A percentile compares a stretch with the other conserved stretches of the same genome.
phyloP scores from a whole-genome alignment of 148 eudicot species.

The Tetragonia tetragonoides region DNA sequence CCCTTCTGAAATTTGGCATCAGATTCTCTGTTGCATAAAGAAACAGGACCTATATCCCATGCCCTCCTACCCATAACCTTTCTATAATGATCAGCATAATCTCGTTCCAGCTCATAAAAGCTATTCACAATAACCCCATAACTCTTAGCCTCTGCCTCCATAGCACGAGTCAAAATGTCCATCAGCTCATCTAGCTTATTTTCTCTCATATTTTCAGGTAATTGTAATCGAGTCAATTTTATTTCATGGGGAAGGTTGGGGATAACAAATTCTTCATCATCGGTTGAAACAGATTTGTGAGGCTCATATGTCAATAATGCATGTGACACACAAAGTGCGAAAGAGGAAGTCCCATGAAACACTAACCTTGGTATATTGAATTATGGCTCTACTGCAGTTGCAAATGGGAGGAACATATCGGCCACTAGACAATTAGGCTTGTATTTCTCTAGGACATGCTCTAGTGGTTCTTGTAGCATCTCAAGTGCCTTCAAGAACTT shows the following conservation, averaged over 20 bases:
- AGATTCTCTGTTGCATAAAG: constrained; percentile 19
- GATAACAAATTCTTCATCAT: constrained; percentile 31
- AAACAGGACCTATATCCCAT: constrained; percentile 42
- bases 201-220: constrained; percentile 9
- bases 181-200: background rate
- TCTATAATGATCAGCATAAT: constrained; percentile 22
- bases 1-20: constrained; percentile 23
- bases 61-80: constrained; percentile 24
- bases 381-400: constrained; percentile 29
- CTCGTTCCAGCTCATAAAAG: constrained; percentile 29
- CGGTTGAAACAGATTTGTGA: constrained; percentile 12
- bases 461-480: constrained; percentile 27
- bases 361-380: constrained; percentile 32
- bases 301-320: constrained; percentile 23
- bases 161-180: background rate
- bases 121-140: constrained; percentile 35
- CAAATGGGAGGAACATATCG: constrained; percentile 31
- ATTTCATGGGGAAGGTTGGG: constrained; percentile 39
- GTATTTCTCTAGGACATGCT: constrained; percentile 14
- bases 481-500: constrained; percentile 20
- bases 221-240: constrained; percentile 14
- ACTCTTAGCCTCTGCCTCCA: constrained; percentile 28
- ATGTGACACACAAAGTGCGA: constrained; percentile 10
- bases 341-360: constrained; percentile 27
- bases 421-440: constrained; percentile 39